These are phyloP conservation scores for Oehlia diaphana DNA, from an alignment of 192 early-diverging fungal genomes.

Conservation along the genomic window DNA sequence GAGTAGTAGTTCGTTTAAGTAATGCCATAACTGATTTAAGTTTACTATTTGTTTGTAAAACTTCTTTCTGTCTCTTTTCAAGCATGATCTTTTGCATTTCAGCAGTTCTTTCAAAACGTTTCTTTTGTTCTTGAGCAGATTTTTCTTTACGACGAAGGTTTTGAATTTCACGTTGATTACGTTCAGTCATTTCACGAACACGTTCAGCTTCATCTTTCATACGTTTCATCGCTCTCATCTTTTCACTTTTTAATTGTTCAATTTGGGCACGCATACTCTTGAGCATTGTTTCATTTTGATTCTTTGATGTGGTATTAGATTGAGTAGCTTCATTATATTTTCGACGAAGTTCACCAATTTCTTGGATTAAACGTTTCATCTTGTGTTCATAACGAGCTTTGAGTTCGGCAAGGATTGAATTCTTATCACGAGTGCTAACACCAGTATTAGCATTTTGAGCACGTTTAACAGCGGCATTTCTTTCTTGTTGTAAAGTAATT, in stretches of 20 bases:
- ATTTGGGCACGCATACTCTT: conserved; percentile 67
- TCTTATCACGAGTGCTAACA: conserved; percentile 39
- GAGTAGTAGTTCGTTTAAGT: conserved; percentile 52
- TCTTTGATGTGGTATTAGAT: conserved; percentile 48
- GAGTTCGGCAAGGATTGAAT: conserved; percentile 37
- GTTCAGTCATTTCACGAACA: conserved; percentile 26
- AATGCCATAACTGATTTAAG: conserved; percentile 50
- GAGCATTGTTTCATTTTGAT: conserved; percentile 59
- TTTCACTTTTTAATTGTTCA: conserved; percentile 72
- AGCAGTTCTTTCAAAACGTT: conserved; percentile 52
- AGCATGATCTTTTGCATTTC: conserved; percentile 58
- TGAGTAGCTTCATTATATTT: conserved; percentile 58
- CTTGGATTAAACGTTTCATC: conserved; percentile 54
- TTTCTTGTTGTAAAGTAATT: conserved; percentile 52
- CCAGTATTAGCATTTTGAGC: conserved; percentile 31
- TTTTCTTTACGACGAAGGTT: conserved; percentile 57
- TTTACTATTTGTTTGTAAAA: not conserved
- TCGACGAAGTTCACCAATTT: conserved; percentile 53
- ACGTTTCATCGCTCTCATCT: conserved; percentile 72
- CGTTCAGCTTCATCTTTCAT: conserved; percentile 59
- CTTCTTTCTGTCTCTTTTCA: conserved; percentile 50
- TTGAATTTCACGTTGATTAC: conserved; percentile 59
- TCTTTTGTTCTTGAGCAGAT: conserved; percentile 48
- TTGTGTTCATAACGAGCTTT: conserved; percentile 58
- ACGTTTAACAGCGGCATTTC: conserved; percentile 63